These are phyloP conservation scores for Trichosporon inkin DNA, from an alignment of 1,284 basidiomycete species.

Conservation along the genomic window DNA sequence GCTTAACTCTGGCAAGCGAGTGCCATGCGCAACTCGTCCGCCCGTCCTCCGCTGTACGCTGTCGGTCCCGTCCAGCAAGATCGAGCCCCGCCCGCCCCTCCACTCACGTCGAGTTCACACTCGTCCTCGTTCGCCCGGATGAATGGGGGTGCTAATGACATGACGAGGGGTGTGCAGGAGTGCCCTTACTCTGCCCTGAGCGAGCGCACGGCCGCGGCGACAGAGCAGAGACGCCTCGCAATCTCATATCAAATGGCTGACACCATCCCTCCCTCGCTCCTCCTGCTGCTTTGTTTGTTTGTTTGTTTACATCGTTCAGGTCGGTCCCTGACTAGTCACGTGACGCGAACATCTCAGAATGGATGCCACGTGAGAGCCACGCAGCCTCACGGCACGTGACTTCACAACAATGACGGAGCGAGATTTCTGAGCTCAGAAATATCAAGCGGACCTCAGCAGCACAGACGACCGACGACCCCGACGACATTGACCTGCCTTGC, in stretches of 20 bases:
- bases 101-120: background rate
- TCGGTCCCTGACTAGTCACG: background rate
- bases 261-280: background rate
- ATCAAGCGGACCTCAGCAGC: background rate
- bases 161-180: background rate
- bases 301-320: background rate
- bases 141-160: background rate
- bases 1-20: no score
- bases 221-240: background rate
- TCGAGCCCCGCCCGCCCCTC: background rate
- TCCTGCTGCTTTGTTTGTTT: background rate
- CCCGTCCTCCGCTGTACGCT: no score
- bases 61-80: background rate
- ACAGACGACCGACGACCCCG: background rate
- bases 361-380: background rate
- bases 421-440: slow-evolving; percentile 9
- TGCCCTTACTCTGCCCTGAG: background rate
- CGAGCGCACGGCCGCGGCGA: slow-evolving; percentile 1
- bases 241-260: background rate
- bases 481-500: background rate
- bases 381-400: slow-evolving; percentile 7
- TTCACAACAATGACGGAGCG: background rate
- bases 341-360: background rate
- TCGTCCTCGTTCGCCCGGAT: background rate
- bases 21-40: no score